phyloP scores from a whole-genome alignment of 345 rosid genomes.

The Murraya paniculata region DNA sequence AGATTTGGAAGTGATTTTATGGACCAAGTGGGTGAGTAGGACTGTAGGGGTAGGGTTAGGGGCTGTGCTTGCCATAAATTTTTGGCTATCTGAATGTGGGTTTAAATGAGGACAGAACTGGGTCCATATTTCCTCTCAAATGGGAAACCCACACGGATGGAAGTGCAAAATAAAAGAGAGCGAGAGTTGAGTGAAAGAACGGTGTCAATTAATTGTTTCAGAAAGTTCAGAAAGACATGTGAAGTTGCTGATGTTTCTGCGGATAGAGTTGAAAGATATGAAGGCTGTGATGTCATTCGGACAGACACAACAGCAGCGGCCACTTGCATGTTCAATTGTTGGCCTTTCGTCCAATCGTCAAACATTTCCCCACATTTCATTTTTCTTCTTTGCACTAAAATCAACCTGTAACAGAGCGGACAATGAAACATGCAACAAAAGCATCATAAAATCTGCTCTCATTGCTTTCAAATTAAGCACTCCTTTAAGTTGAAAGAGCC shows the following conservation, averaged over 20 bases:
- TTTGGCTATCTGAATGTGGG: neutral
- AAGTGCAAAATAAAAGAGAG: neutral
- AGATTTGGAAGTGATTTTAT: neutral
- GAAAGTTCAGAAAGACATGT: neutral
- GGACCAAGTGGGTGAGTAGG: neutral
- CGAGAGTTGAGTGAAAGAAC: neutral
- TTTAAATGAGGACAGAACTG: neutral
- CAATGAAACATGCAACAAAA: neutral
- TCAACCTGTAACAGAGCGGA: neutral
- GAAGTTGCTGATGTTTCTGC: neutral
- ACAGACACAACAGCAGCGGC: neutral
- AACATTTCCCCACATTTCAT: too few relatives aligned
- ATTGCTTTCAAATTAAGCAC: neutral
- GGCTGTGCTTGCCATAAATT: neutral
- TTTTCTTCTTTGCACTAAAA: too few relatives aligned
- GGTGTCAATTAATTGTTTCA: constrained; percentile 7
- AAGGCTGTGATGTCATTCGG: neutral
- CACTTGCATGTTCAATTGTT: constrained; percentile 12
- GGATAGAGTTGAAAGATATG: neutral
- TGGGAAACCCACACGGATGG: neutral
- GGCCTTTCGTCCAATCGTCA: neutral
- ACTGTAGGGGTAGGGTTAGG: too few relatives aligned
- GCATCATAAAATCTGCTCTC: neutral
- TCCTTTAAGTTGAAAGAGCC: too few relatives aligned
- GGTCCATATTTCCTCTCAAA: neutral